Percentiles rank a stretch among this genome's conserved stretches.
These are phyloP conservation scores for Chlamydomonas reinhardtii DNA, from an alignment of 163 green algal genomes.

Conservation along the genomic window DNA sequence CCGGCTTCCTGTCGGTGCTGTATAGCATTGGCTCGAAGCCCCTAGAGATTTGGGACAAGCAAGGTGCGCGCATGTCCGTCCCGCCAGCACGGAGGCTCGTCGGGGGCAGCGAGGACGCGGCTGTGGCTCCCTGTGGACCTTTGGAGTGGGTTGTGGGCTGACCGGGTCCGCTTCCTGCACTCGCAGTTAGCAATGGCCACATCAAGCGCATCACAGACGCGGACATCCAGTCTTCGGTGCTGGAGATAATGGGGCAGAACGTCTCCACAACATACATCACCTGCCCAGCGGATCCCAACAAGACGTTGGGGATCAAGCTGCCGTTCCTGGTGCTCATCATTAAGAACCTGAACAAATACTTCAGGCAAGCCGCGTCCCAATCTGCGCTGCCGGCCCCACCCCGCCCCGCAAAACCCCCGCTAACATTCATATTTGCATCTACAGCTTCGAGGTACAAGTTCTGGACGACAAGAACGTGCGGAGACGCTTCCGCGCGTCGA, in stretches of 20 bases:
- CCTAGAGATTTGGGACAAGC: constrained; percentile 94
- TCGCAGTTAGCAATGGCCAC: constrained; percentile 92
- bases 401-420: neutral
- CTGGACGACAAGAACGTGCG: constrained; percentile 98
- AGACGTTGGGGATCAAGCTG: constrained; percentile 97
- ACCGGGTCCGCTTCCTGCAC: neutral
- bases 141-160: too few relatives aligned
- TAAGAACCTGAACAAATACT: constrained; percentile 99
- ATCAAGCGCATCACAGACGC: constrained; percentile 96
- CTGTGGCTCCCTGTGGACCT: neutral
- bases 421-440: neutral
- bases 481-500: constrained; percentile 95
- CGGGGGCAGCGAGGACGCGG: too few relatives aligned
- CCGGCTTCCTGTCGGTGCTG: constrained; percentile 93
- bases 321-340: constrained; percentile 96
- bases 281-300: constrained; percentile 88
- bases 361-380: constrained; percentile 62
- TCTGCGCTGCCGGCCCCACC: neutral
- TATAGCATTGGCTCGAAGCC: constrained; percentile 97
- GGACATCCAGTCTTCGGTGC: constrained; percentile 94
- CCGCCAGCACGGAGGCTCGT: too few relatives aligned
- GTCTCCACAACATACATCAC: constrained; percentile 92
- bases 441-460: constrained; percentile 97
- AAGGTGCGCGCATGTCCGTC: constrained; percentile 75
- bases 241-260: constrained; percentile 95